These are phyloP conservation scores for Gossypium ekmanianum DNA, from an alignment of 345 rosid genomes.

Conservation along the genomic window DNA sequence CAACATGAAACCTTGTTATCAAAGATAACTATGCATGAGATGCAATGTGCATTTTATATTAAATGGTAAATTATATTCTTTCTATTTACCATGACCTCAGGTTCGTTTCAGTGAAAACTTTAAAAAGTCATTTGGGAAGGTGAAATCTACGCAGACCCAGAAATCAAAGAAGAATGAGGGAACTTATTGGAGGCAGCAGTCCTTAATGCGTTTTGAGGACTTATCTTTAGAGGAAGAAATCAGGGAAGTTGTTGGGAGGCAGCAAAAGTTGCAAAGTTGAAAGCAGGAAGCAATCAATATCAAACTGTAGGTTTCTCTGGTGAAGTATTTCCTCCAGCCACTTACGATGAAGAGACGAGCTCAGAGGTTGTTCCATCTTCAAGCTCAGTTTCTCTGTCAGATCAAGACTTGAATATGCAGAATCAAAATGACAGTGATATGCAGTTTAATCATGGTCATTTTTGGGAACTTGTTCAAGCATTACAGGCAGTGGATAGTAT, in stretches of 20 bases:
- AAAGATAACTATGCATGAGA: no score
- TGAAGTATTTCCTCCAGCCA: background rate
- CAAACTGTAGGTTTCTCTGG: background rate
- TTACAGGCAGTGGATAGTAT: background rate
- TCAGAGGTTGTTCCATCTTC: background rate
- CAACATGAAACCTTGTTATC: no score
- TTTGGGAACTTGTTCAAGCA: constrained; percentile 18
- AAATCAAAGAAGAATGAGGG: no score
- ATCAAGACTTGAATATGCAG: background rate
- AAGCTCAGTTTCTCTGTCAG: background rate
- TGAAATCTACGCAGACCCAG: no score
- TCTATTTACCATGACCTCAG: no score
- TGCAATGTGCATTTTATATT: no score
- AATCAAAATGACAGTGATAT: background rate
- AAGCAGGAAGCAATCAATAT: constrained; percentile 23
- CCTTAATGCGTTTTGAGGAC: constrained; percentile 28
- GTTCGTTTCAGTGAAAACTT: no score
- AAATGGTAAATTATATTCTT: no score
- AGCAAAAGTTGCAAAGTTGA: constrained; percentile 32
- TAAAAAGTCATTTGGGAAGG: no score
- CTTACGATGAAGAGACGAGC: background rate
- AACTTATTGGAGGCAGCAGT: background rate
- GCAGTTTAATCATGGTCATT: background rate
- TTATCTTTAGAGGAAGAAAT: constrained; percentile 20
- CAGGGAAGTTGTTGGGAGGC: constrained; percentile 33